Base-by-base conservation (phyloP, 1,139 yeast genomes). In the Blastobotrys indianensis region DNA sequence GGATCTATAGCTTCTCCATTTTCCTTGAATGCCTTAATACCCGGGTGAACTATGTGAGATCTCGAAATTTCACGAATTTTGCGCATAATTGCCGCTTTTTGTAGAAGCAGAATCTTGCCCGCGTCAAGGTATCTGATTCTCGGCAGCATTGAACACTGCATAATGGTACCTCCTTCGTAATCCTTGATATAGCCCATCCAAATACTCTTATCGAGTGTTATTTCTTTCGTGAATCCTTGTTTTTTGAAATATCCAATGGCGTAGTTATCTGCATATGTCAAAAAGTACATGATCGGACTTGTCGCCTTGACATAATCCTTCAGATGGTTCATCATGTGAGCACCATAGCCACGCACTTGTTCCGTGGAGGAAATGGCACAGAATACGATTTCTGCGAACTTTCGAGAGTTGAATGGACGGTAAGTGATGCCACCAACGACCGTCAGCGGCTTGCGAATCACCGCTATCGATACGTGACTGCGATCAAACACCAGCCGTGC, bases 111-210 rank as follows among this genome's bases (percentile, higher is more conserved):
- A 36, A 92, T 86, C 64, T 90, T 90, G 2, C 84, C 83, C 57
- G 88, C 84, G 63, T 94, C 98, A 39, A 92, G 72, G 64, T 94
- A 92, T 53, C 98, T 76, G 47, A 85, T 81, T 39, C 79, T 70
- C 0, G 97, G 97, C 45, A 92, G 71, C 95, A 90, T 90, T 1
- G 92, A 72, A 63, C 98, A 94, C 66, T 94, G 97, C 97, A 92
- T 92, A 51, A 92, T 71, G 0, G 98, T 94, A 57, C 98, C 98
- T 32, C 99, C 99, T 69, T 92, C 99, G 65, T 92, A 92, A 70
- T 92, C 98, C 66, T 94, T 92, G 61, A 92, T 92, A 65, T 92
- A 92, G 5, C 99, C 99, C 94, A 88, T 87, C 99, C 99, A 92
- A 33, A 83, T 75, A 38, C 81, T 78, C 56, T 82, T 84, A 42